Conservation (phyloP, 2,329 filamentous ascomycete species). For the Huntiella savannae region DNA sequence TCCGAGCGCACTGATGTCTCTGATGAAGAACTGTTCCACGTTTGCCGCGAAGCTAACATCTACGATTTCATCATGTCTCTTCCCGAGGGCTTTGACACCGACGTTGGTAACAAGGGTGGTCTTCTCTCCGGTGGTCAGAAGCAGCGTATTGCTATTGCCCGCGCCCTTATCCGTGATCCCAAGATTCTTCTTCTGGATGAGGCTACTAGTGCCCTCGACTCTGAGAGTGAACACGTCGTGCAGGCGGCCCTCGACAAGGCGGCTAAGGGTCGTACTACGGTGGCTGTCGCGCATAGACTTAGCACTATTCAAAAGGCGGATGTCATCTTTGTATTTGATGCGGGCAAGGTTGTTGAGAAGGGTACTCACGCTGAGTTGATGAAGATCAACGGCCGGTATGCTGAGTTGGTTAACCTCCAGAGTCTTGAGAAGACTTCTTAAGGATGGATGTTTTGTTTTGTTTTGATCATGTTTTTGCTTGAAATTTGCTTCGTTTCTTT, state of each 20-base stretch:
- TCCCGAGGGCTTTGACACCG: slow-evolving; percentile 67
- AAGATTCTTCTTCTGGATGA: slow-evolving; percentile 73
- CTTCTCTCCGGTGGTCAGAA: slow-evolving; percentile 84
- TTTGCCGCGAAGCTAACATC: slow-evolving; percentile 79
- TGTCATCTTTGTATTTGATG: slow-evolving; percentile 90
- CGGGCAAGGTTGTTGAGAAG: slow-evolving; percentile 66
- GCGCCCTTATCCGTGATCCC: slow-evolving; percentile 76
- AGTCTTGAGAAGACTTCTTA: slow-evolving; percentile 31
- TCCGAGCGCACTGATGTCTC: slow-evolving; percentile 40
- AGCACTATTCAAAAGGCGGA: slow-evolving; percentile 91
- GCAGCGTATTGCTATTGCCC: slow-evolving; percentile 82
- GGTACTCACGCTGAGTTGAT: slow-evolving; percentile 62
- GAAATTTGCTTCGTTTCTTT: neutral
- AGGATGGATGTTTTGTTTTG: neutral
- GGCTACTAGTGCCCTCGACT: slow-evolving; percentile 60
- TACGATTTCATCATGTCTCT: slow-evolving; percentile 79
- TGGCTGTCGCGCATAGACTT: slow-evolving; percentile 81
- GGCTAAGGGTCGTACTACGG: slow-evolving; percentile 69
- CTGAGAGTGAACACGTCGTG: slow-evolving; percentile 60
- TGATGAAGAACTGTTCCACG: slow-evolving; percentile 55
- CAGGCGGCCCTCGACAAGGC: slow-evolving; percentile 67
- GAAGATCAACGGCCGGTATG: slow-evolving; percentile 51
- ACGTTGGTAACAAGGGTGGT: slow-evolving; percentile 72
- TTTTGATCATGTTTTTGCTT: neutral
- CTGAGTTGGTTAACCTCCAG: slow-evolving; percentile 63